A percentile compares a stretch with the other conserved stretches of the same genome.
Conservation (phyloP, 345 rosid genomes). For the Hibiscus syriacus region DNA sequence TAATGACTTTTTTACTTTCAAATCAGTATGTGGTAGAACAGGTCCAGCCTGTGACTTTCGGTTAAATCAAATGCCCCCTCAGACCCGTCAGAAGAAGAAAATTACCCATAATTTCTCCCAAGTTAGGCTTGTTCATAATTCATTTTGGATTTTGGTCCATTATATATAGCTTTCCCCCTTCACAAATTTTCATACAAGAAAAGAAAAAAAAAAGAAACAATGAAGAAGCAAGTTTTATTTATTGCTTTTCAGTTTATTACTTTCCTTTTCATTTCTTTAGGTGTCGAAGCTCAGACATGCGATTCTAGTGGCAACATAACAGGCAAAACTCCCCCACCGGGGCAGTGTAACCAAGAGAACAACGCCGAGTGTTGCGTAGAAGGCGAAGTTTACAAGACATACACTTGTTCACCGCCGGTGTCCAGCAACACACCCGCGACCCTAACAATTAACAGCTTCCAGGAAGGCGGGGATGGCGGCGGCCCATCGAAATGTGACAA, state of each 20-base stretch:
- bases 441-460: background rate
- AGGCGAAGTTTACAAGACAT: background rate
- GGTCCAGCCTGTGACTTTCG: background rate
- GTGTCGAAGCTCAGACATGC: background rate
- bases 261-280: background rate
- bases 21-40: background rate
- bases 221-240: background rate
- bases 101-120: background rate
- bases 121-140: background rate
- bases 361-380: no score
- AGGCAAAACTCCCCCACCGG: background rate
- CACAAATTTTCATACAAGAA: background rate
- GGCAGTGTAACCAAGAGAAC: conserved; percentile 1
- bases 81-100: background rate
- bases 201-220: background rate
- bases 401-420: background rate
- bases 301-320: background rate
- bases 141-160: background rate
- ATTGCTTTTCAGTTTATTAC: background rate
- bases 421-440: background rate
- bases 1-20: background rate
- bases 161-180: background rate
- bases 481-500: background rate
- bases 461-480: background rate
- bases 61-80: background rate